These are phyloP conservation scores for Volvox reticuliferus DNA, from an alignment of 139 green algal species.

Conservation along the genomic window DNA sequence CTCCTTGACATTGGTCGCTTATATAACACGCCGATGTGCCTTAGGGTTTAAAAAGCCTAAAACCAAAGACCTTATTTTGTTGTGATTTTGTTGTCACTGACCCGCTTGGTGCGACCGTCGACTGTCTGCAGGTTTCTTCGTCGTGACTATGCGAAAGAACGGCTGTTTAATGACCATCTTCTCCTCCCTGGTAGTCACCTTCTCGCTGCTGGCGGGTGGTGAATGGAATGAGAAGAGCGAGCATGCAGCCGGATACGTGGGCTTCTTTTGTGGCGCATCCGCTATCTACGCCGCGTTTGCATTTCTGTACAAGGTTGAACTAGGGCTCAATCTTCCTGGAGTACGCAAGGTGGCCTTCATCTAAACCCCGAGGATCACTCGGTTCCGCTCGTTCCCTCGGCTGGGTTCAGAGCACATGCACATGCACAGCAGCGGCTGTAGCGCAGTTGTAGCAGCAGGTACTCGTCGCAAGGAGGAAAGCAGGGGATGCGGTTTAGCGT, in stretches of 20 bases:
- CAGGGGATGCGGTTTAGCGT: too few relatives aligned
- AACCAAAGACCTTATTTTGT: too few relatives aligned
- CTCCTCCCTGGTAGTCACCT: slow-evolving; percentile 67
- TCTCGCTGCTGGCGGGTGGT: slow-evolving; percentile 73
- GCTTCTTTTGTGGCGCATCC: slow-evolving; percentile 65
- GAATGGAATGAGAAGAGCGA: slow-evolving; percentile 33
- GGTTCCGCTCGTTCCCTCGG: too few relatives aligned
- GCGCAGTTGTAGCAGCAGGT: too few relatives aligned
- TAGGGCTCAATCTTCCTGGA: slow-evolving; percentile 48
- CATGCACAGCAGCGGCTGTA: too few relatives aligned
- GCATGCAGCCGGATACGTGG: slow-evolving; percentile 73
- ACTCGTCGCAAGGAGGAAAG: too few relatives aligned
- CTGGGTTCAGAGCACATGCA: too few relatives aligned
- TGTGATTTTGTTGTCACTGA: too few relatives aligned
- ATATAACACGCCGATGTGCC: not conserved
- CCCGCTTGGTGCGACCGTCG: too few relatives aligned
- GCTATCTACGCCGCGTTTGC: slow-evolving; percentile 78
- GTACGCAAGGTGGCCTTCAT: not conserved
- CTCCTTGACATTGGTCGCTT: not conserved
- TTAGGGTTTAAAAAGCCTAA: not conserved
- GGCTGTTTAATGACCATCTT: slow-evolving; percentile 67
- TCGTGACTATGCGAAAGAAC: slow-evolving; percentile 68
- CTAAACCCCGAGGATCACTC: not conserved
- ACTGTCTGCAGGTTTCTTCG: slow-evolving; percentile 57
- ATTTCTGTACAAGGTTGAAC: slow-evolving; percentile 64